These are phyloP conservation scores for Fraxinus americana DNA, from an alignment of 257 asterid species.

Conservation along the genomic window DNA sequence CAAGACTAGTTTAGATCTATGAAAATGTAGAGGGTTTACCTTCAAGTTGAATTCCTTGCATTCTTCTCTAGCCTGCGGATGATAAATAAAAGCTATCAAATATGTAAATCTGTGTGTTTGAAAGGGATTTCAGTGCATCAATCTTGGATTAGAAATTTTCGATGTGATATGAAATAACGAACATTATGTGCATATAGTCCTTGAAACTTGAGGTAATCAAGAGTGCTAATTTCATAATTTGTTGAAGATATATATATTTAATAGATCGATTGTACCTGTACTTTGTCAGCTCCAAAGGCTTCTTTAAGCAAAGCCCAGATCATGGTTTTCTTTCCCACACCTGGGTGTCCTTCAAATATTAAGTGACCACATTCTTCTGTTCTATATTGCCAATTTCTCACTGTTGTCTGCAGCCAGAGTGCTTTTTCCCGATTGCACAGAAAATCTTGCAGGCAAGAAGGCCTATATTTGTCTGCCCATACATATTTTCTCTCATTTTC, in stretches of 20 bases:
- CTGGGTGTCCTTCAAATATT: conserved; percentile 50
- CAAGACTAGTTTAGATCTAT: not conserved
- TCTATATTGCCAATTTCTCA: conserved; percentile 40
- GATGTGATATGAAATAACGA: not conserved
- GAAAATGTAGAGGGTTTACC: not conserved
- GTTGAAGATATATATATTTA: not conserved
- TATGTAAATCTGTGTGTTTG: not conserved
- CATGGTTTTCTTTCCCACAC: conserved; percentile 52
- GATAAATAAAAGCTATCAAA: not conserved
- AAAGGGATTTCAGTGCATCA: not conserved
- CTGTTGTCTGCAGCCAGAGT: conserved; percentile 42
- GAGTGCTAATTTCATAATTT: not conserved
- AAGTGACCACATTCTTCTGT: conserved; percentile 33
- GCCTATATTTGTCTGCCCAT: conserved; percentile 77
- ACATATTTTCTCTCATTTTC: conserved; percentile 33
- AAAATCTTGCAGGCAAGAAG: conserved; percentile 55
- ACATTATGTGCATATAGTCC: no score
- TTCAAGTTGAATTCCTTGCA: conserved; percentile 3
- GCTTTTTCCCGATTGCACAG: conserved; percentile 64
- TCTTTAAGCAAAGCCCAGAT: conserved; percentile 44
- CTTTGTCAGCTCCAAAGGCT: conserved; percentile 35
- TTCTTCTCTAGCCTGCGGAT: not conserved
- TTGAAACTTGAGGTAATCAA: not conserved
- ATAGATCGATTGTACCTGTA: conserved; percentile 46
- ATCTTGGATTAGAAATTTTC: not conserved